These are phyloP conservation scores for Coemansia javaensis DNA, from an alignment of 192 early-diverging fungal genomes.

Conservation along the genomic window DNA sequence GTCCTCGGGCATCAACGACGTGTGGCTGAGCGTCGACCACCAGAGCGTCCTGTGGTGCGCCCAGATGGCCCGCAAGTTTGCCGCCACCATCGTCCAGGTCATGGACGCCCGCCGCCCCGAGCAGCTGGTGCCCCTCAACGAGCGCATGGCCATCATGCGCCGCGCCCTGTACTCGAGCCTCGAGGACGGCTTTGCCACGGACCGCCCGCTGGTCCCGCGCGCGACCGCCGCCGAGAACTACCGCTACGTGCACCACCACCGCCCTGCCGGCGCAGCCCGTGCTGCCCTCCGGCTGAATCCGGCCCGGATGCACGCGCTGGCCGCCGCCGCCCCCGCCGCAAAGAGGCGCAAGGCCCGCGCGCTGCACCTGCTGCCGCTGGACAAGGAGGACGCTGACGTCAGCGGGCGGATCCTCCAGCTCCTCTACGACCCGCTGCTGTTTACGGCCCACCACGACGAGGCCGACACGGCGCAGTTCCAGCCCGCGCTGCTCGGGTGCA, in stretches of 20 bases:
- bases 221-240: conserved; percentile 6
- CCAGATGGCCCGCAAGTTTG: conserved; percentile 72
- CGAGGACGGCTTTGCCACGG: conserved; percentile 10
- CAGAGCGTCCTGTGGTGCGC: conserved; percentile 88
- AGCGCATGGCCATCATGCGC: conserved; percentile 65
- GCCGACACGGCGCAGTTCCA: not conserved
- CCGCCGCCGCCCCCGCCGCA: not conserved
- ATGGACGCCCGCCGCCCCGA: conserved; percentile 56
- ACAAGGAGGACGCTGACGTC: not conserved
- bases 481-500: conserved; percentile 26
- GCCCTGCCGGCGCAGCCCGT: conserved; percentile 2
- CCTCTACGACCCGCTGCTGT: conserved; percentile 22
- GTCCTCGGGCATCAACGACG: conserved; percentile 70
- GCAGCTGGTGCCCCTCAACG: conserved; percentile 56
- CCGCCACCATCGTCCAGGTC: conserved; percentile 52
- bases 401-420: conserved; percentile 11
- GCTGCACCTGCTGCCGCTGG: conserved; percentile 25
- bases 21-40: conserved; percentile 89
- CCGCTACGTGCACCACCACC: conserved; percentile 11
- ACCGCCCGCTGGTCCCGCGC: not conserved
- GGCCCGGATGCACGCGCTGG: conserved; percentile 8
- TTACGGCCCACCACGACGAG: not conserved
- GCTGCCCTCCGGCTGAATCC: conserved; percentile 5
- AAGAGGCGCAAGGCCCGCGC: conserved; percentile 1
- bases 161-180: conserved; percentile 54